Conservation (phyloP, 805 yeast genomes). For the Saccharomycopsis malanga region DNA sequence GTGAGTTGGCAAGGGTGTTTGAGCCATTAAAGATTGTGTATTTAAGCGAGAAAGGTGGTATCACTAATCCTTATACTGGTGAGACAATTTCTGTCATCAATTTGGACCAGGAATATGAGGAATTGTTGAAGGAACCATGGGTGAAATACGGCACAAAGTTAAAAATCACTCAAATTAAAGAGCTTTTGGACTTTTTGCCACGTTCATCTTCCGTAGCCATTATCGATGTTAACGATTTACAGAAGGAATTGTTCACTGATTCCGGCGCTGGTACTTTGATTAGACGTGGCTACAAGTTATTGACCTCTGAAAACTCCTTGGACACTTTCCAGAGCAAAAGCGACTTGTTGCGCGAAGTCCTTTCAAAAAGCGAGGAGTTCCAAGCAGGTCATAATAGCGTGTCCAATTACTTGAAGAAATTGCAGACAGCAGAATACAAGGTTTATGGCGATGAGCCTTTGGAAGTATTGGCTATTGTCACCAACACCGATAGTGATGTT, state of each 20-base stretch:
- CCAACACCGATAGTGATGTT: slow-evolving; percentile 37
- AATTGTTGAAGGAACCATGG: slow-evolving; percentile 88
- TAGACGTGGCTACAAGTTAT: slow-evolving; percentile 90
- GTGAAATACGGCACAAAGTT: slow-evolving; percentile 97
- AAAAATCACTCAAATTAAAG: slow-evolving; percentile 94
- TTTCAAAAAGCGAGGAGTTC: slow-evolving; percentile 71
- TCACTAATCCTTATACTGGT: slow-evolving; percentile 84
- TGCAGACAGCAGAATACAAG: slow-evolving; percentile 41
- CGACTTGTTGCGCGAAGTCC: slow-evolving; percentile 68
- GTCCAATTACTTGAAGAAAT: slow-evolving; percentile 70
- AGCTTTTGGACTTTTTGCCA: slow-evolving; percentile 86
- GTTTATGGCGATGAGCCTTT: slow-evolving; percentile 94
- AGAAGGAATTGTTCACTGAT: slow-evolving; percentile 95
- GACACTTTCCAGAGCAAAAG: slow-evolving; percentile 52
- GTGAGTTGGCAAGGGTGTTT: slow-evolving; percentile 92
- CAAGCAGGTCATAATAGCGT: slow-evolving; percentile 53
- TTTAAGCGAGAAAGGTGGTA: slow-evolving; percentile 96
- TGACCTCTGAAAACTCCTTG: slow-evolving; percentile 56
- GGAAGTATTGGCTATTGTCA: slow-evolving; percentile 87
- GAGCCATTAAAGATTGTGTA: slow-evolving; percentile 97
- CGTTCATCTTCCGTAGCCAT: slow-evolving; percentile 97
- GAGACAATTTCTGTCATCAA: slow-evolving; percentile 86
- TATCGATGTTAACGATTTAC: slow-evolving; percentile 89
- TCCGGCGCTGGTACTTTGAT: slow-evolving; percentile 99
- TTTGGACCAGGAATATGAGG: slow-evolving; percentile 93